Percentiles rank a stretch among this genome's conserved stretches.
These are phyloP conservation scores for Allium cepa DNA, from an alignment of 106 monocot species.

Conservation along the genomic window DNA sequence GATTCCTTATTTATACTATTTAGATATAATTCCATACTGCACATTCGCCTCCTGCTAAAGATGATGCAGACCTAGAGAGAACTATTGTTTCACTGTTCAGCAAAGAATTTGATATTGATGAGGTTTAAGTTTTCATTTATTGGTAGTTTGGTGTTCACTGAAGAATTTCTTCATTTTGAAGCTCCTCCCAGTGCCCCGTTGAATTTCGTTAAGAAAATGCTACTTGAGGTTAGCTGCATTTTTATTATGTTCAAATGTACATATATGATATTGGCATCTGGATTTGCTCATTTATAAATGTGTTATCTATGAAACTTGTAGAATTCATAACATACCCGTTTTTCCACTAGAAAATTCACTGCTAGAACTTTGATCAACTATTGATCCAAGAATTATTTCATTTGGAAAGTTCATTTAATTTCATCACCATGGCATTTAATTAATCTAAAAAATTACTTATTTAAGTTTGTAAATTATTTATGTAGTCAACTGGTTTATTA, in stretches of 20 bases:
- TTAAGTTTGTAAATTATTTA: too few relatives aligned
- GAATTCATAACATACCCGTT: too few relatives aligned
- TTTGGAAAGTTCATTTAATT: too few relatives aligned
- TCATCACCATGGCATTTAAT: conserved; percentile 1
- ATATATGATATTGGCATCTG: too few relatives aligned
- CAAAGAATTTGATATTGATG: conserved; percentile 85
- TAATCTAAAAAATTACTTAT: too few relatives aligned
- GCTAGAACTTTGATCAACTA: too few relatives aligned
- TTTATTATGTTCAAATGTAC: too few relatives aligned
- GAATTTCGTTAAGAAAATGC: conserved; percentile 62
- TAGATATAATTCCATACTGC: conserved; percentile 90
- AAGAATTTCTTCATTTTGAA: conserved; percentile 71
- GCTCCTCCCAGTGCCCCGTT: conserved; percentile 52
- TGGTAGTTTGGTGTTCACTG: conserved; percentile 54
- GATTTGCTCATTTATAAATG: too few relatives aligned
- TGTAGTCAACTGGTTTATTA: too few relatives aligned
- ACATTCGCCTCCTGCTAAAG: conserved; percentile 65
- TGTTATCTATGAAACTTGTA: too few relatives aligned
- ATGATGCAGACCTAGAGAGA: conserved; percentile 22
- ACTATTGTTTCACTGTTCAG: conserved; percentile 64
- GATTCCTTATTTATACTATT: conserved; percentile 4
- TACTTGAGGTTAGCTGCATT: conserved; percentile 29
- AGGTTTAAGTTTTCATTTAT: conserved; percentile 83
- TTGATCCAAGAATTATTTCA: too few relatives aligned
- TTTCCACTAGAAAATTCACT: too few relatives aligned